A percentile compares a stretch with the other conserved stretches of the same genome.
Conservation (phyloP, 176 grass and related monocot genomes). For the Oryza officinalis region DNA sequence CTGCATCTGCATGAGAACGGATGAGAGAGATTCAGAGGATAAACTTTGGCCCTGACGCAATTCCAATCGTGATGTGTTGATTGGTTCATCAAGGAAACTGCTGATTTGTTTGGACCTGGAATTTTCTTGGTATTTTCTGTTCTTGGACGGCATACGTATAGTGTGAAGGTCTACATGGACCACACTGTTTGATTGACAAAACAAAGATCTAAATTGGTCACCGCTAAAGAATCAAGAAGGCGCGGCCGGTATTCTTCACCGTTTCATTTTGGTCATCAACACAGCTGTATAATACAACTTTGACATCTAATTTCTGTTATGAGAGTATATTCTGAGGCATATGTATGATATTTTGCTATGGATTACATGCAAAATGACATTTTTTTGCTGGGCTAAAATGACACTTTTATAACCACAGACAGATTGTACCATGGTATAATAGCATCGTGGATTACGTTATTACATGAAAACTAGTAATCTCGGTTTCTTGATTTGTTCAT, state of each 20-base stretch:
- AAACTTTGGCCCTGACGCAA: not conserved
- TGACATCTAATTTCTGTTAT: not conserved
- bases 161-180: not conserved
- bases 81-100: constrained; percentile 6
- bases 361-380: not conserved
- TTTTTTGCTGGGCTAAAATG: too few species aligned
- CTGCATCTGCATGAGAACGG: not conserved
- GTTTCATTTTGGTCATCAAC: not conserved
- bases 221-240: not conserved
- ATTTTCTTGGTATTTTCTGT: not conserved
- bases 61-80: not conserved
- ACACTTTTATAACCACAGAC: not conserved
- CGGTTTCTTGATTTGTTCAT: too few species aligned
- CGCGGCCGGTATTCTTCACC: not conserved
- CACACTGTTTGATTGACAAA: not conserved
- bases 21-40: not conserved
- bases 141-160: not conserved
- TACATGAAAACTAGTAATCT: too few species aligned
- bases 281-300: not conserved
- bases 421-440: not conserved
- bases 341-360: not conserved
- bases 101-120: not conserved
- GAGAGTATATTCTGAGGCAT: not conserved
- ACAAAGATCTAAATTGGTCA: not conserved
- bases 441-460: not conserved